Percentiles rank a stretch among this genome's conserved stretches.
Conservation (phyloP, 2,329 filamentous ascomycete genomes). For the Cladosporium sp. region DNA sequence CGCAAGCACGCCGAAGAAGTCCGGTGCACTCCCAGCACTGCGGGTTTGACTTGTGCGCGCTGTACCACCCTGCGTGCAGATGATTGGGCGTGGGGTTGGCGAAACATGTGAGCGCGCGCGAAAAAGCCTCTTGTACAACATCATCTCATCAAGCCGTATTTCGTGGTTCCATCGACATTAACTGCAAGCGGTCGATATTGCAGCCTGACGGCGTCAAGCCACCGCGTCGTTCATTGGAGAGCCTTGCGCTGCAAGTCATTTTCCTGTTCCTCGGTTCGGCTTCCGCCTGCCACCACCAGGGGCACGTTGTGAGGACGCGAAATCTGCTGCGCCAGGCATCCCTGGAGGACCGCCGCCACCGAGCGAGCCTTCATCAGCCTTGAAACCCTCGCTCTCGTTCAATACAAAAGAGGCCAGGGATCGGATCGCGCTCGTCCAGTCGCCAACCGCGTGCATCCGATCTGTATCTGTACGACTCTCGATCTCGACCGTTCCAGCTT, state of each 20-base stretch:
- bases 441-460: conserved; percentile 67
- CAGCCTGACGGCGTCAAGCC: conserved; percentile 8
- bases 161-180: neutral
- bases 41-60: conserved; percentile 10
- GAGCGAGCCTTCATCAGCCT: conserved; percentile 37
- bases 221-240: neutral
- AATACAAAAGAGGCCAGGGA: conserved; percentile 69
- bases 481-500: conserved; percentile 77
- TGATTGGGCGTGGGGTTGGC: neutral
- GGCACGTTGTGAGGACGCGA: conserved; percentile 13
- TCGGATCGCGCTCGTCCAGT: conserved; percentile 67
- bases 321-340: conserved; percentile 8
- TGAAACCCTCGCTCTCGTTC: conserved; percentile 71
- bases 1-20: conserved; percentile 21
- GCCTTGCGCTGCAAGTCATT: conserved; percentile 24
- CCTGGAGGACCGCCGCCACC: neutral
- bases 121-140: neutral
- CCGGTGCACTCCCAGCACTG: conserved; percentile 15
- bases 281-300: conserved; percentile 27
- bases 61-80: neutral
- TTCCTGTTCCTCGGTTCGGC: conserved; percentile 23
- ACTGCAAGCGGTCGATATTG: conserved; percentile 1
- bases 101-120: conserved; percentile 9
- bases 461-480: conserved; percentile 68
- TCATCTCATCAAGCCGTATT: neutral